Evolutionary conservation across 2,329 filamentous ascomycete species (phyloP), one percentile per base, ranked within the genome.

Genomic region (Tolypocladium capitatum): DNA sequence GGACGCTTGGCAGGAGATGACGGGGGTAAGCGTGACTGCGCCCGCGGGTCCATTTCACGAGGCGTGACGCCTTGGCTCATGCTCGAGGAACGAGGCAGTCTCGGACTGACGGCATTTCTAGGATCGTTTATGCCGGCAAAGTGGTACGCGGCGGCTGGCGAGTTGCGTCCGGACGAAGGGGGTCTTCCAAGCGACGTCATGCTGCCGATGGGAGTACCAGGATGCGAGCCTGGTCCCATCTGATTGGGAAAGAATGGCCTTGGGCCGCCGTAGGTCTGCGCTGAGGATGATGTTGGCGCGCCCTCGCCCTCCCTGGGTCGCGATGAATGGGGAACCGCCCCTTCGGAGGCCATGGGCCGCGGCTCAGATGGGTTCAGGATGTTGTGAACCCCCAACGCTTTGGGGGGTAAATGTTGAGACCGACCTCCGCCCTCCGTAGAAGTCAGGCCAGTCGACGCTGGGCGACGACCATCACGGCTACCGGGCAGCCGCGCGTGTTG

Each of bases 321-420:
- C 11, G 44, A 43, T 2, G 52, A 47, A n/a, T 49, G 36, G 31
- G 48, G 51, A 18, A 49, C 47, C 27, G 47, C 54, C 28, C 48
- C 52, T 32, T 56, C 55, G 11, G 55, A 45, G 10, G 46, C 49
- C 34, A 53, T 48, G 27, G 52, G 42, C 9, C 53, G 59, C 31
- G 59, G 52, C 32, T 65, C 64, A 9, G 64, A 48, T 32, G 66
- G 64, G 50, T 69, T 68, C 49, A 69, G 55, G 9, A 69, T 63
- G 27, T 61, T 67, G 46, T 63, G 61, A 44, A 69, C 66, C 8
- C 62, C 66, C 35, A 66, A 52, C 27, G 60, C 52, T 43, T 51
- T 60, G 35, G 55, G 46, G 5, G 54, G 52, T 30, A 55, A 48
- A 43, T 60, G 58, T 21, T 58, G 60, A n/a, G 53, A 42, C 43